Conservation (phyloP, 1,139 yeast species). For the Yarrowia galli region DNA sequence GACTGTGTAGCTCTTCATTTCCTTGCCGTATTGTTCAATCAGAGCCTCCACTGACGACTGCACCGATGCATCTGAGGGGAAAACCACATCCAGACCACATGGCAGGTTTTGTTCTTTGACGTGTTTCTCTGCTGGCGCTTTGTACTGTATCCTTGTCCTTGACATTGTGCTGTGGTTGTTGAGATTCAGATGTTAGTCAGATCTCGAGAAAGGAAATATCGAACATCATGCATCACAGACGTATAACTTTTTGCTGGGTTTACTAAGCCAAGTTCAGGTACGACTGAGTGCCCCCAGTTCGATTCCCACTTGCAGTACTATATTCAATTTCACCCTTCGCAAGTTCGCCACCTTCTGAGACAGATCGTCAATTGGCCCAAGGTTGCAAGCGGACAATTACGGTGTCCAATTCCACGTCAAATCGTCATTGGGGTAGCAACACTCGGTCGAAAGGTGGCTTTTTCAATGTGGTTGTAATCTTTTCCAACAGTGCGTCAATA, state of each 20-base stretch:
- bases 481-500: conserved; percentile 1
- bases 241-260: not conserved
- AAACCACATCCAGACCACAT: conserved; percentile 20
- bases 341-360: not conserved
- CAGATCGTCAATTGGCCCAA: not conserved
- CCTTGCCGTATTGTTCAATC: conserved; percentile 1
- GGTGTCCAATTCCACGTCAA: not conserved
- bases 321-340: too few species aligned
- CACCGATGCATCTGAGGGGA: conserved; percentile 7
- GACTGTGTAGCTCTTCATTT: conserved; percentile 8
- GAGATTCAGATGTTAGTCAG: conserved; percentile 5
- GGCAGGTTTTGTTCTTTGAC: conserved; percentile 20
- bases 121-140: not conserved
- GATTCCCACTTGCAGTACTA: too few species aligned
- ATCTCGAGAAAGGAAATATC: not conserved
- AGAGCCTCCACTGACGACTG: conserved; percentile 1
- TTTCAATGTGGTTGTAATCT: not conserved
- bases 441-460: conserved; percentile 1
- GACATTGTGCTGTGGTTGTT: conserved; percentile 1
- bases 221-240: conserved; percentile 10
- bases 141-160: conserved; percentile 19
- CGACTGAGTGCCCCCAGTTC: not conserved
- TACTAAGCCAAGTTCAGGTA: not conserved
- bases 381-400: not conserved
- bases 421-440: not conserved